Evolutionary conservation across 2,329 filamentous ascomycete genomes (phyloP), one percentile per base, ranked within the genome.

Genomic region (Tolypocladium guangdongense): DNA sequence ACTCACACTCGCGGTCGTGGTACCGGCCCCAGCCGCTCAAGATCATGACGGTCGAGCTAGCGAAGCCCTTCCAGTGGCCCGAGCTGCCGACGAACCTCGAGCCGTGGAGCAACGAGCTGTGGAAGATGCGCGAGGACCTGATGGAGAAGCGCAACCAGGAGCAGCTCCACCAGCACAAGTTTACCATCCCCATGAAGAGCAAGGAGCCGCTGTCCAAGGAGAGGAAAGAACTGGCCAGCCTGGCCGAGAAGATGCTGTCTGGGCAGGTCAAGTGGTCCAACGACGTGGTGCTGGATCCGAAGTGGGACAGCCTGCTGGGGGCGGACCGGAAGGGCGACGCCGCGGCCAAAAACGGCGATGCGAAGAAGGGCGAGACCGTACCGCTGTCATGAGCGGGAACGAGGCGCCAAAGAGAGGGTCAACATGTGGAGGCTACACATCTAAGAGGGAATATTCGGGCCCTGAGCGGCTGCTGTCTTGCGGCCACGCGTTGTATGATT

Each of bases 21-120:
- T 85, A 83, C 69, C 82, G 92, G 27, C 87, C 88, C 30, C 77
- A 80, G 58, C 75, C 83, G 50, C 79, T 84, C 64, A 99, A 99
- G 80, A 87, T 85, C 70, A 99, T 99, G 93, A 95, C 87, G 43
- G 89, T 95, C 46, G 88, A 96, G 76, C 81, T 99, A 74, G 82
- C 79, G 57, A 75, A 85, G 74, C 89, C 91, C 5, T 99, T 99
- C 74, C 83, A 88, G 54, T 97, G 89, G 87, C 93, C 93, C 1
- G 78, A 83, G 58, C 69, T 75, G 59, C 87, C 89, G 5, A 70
- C 76, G 58, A 78, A 86, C 66, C 74, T 81, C 57, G 67, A 76
- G 54, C 71, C 75, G 67, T 90, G 86, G 84, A 84, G 84, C 68
- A 75, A 83, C 59, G 70, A 77, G n/a, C 71, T 81, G 52, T 81